Evolutionary conservation across 2,329 filamentous ascomycete species (phyloP).

Genomic region (Pseudogymnoascus sp.): DNA sequence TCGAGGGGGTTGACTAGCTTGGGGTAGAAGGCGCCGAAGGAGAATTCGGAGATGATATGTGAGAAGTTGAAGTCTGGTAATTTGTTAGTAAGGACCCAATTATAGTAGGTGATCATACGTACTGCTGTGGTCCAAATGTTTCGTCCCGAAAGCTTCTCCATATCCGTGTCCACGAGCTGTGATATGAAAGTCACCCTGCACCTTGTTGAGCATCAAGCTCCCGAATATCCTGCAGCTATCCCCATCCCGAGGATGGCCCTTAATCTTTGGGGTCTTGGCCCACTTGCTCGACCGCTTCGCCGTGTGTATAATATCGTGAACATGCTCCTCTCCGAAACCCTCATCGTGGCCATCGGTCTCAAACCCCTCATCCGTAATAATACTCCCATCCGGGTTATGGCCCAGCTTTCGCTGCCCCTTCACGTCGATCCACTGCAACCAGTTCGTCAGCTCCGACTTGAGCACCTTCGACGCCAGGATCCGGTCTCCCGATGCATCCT

Average conservation of each 20-base stretch:
- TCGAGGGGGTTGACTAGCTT: constrained; percentile 90
- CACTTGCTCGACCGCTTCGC: constrained; percentile 59
- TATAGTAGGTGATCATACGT: constrained; percentile 32
- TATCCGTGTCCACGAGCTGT: constrained; percentile 96
- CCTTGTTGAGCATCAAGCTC: constrained; percentile 86
- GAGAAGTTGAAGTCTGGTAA: constrained; percentile 86
- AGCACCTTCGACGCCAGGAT: constrained; percentile 75
- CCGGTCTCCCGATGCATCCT: constrained; percentile 87
- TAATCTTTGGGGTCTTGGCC: constrained; percentile 65
- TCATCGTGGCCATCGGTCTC: constrained; percentile 53
- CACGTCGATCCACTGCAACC: constrained; percentile 71
- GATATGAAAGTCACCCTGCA: constrained; percentile 97
- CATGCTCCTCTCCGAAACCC: constrained; percentile 71
- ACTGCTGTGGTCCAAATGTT: constrained; percentile 76
- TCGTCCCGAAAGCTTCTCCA: constrained; percentile 55
- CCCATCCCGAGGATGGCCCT: constrained; percentile 26
- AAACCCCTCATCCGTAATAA: constrained; percentile 51
- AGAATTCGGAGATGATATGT: constrained; percentile 91
- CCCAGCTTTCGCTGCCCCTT: constrained; percentile 58
- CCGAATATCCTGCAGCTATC: constrained; percentile 88
- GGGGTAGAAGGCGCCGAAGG: constrained; percentile 95
- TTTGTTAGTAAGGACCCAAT: constrained; percentile 20
- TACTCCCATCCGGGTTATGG: constrained; percentile 45
- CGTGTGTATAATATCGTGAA: constrained; percentile 79
- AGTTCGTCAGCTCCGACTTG: constrained; percentile 68